These are phyloP conservation scores for Mycena polygramma DNA, from an alignment of 768 basidiomycete species.

Conservation along the genomic window DNA sequence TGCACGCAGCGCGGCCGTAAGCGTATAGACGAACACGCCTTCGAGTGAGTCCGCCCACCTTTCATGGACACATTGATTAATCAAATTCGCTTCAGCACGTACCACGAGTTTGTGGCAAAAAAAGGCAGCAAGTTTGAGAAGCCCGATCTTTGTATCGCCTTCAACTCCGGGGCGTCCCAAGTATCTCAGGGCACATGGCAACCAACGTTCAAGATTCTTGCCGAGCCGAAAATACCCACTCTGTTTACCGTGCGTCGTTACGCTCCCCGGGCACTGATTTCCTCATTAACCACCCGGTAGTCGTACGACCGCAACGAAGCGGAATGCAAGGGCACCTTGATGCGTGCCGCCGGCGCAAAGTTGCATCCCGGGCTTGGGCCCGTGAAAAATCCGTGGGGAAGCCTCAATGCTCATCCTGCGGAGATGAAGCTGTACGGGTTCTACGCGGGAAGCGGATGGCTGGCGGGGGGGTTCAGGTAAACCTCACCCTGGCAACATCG, in stretches of 20 bases:
- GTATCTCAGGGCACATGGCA: not conserved
- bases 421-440: not conserved
- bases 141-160: not conserved
- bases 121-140: not conserved
- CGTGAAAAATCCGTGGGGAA: not conserved
- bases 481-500: too few relatives aligned
- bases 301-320: not conserved
- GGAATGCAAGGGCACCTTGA: not conserved
- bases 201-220: not conserved
- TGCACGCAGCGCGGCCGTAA: constrained; percentile 27
- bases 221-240: not conserved
- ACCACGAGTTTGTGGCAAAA: not conserved
- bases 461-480: not conserved
- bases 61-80: too few relatives aligned
- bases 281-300: not conserved
- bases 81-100: not conserved
- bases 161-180: not conserved
- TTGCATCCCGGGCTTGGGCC: not conserved
- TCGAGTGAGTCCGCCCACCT: not conserved
- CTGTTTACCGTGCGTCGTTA: not conserved
- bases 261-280: not conserved
- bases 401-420: not conserved
- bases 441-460: not conserved
- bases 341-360: not conserved
- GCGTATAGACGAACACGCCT: constrained; percentile 24